A percentile compares a stretch with the other conserved stretches of the same genome.
Evolutionary conservation across 2,329 filamentous ascomycete species (phyloP).

Genomic region (Triangularia verruculosa): DNA sequence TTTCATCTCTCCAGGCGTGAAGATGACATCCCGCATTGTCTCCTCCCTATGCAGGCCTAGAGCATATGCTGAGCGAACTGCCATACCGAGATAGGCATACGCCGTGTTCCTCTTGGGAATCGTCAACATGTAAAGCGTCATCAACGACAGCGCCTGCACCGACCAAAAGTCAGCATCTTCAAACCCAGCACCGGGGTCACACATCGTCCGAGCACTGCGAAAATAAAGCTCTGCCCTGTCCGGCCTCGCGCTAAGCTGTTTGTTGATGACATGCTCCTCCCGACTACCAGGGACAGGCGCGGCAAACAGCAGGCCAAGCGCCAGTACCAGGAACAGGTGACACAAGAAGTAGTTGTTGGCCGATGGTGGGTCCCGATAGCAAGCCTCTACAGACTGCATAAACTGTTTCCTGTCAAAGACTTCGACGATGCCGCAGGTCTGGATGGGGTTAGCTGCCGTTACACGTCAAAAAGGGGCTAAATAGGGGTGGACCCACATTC

Average conservation of each 20-base stretch:
- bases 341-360: slow-evolving; percentile 53
- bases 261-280: slow-evolving; percentile 50
- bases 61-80: slow-evolving; percentile 60
- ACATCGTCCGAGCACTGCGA: slow-evolving; percentile 53
- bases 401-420: slow-evolving; percentile 55
- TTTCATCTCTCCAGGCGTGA: slow-evolving; percentile 43
- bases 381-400: slow-evolving; percentile 47
- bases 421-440: slow-evolving; percentile 61
- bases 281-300: slow-evolving; percentile 47
- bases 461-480: background rate
- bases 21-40: slow-evolving; percentile 48
- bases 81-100: slow-evolving; percentile 61
- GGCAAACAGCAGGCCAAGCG: slow-evolving; percentile 60
- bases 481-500: slow-evolving; percentile 44
- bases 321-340: slow-evolving; percentile 59
- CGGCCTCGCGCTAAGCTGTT: slow-evolving; percentile 45
- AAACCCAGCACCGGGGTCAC: slow-evolving; percentile 45
- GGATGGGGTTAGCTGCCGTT: slow-evolving; percentile 13
- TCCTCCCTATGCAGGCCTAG: slow-evolving; percentile 62
- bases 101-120: slow-evolving; percentile 62
- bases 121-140: slow-evolving; percentile 62
- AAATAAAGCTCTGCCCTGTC: slow-evolving; percentile 63
- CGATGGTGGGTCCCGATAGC: slow-evolving; percentile 52
- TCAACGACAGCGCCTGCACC: slow-evolving; percentile 60
- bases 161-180: slow-evolving; percentile 65